These are phyloP conservation scores for Penicillium odoratum DNA, from an alignment of 495 filamentous ascomycete species.

Conservation along the genomic window DNA sequence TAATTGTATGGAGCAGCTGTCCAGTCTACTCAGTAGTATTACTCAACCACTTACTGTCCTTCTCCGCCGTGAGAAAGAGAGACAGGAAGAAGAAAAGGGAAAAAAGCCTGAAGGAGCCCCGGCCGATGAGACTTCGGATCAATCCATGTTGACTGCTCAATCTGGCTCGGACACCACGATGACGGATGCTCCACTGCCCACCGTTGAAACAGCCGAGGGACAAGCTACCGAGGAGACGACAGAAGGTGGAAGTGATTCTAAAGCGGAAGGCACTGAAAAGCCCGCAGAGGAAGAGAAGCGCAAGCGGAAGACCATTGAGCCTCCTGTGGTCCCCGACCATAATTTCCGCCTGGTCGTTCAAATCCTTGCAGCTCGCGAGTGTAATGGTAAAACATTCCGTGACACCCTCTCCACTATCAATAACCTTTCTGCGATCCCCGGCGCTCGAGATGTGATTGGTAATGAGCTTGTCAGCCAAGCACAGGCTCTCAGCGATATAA, in stretches of 20 bases:
- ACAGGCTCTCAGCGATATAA: conserved; percentile 76
- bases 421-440: conserved; percentile 90
- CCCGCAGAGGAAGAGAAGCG: conserved; percentile 55
- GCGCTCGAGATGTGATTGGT: conserved; percentile 86
- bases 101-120: conserved; percentile 42
- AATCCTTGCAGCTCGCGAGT: conserved; percentile 93
- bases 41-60: conserved; percentile 82
- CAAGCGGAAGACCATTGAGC: conserved; percentile 75
- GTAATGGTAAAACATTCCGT: conserved; percentile 93
- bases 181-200: conserved; percentile 41
- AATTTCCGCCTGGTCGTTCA: conserved; percentile 93
- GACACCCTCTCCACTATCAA: conserved; percentile 97
- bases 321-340: conserved; percentile 83
- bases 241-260: conserved; percentile 26
- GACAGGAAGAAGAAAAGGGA: conserved; percentile 59
- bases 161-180: conserved; percentile 40
- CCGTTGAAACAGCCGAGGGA: conserved; percentile 31
- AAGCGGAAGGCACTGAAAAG: conserved; percentile 40
- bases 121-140: conserved; percentile 26
- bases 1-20: conserved; percentile 90
- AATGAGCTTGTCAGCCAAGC: conserved; percentile 86
- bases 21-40: conserved; percentile 79
- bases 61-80: conserved; percentile 81
- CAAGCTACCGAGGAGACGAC: conserved; percentile 27
- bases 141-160: conserved; percentile 26